Evolutionary conservation across 768 basidiomycete genomes (phyloP).

Genomic region (Austroboletus eburneus): DNA sequence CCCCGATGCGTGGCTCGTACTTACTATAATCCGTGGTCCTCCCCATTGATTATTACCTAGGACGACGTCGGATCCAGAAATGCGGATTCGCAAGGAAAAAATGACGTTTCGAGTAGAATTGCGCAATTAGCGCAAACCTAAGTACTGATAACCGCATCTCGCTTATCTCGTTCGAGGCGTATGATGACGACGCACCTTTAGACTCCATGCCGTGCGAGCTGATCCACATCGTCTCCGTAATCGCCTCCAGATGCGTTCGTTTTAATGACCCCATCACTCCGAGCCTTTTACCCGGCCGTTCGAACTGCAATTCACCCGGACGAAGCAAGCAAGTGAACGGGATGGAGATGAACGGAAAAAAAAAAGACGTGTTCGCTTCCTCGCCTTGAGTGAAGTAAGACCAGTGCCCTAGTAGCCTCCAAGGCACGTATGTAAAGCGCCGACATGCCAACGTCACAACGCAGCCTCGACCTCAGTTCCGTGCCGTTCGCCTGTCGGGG

Average conservation of each 20-base stretch:
- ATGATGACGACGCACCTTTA: slow-evolving; percentile 49
- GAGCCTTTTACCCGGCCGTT: no score
- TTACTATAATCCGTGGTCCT: no score
- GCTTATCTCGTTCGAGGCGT: background rate
- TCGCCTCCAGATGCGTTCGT: slow-evolving; percentile 51
- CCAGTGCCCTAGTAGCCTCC: slow-evolving; percentile 70
- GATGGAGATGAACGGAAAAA: slow-evolving; percentile 62
- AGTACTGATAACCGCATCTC: background rate
- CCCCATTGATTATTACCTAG: no score
- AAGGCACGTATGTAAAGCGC: slow-evolving; percentile 67
- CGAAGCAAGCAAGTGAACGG: slow-evolving; percentile 42
- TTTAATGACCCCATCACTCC: slow-evolving; percentile 62
- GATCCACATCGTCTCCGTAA: slow-evolving; percentile 60
- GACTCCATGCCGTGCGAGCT: slow-evolving; percentile 77
- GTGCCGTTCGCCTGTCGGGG: background rate
- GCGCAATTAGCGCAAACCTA: background rate
- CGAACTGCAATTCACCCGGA: no score
- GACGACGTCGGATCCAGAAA: no score
- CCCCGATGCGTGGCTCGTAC: no score
- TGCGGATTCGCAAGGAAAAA: no score
- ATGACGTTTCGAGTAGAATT: background rate
- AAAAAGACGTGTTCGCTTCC: slow-evolving; percentile 82
- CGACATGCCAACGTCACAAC: slow-evolving; percentile 30
- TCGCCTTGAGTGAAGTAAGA: slow-evolving; percentile 70
- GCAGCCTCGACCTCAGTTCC: background rate